These are phyloP conservation scores for Globisporangium cylindrosporum DNA, from an alignment of 352 stramenopile genomes.

Conservation along the genomic window DNA sequence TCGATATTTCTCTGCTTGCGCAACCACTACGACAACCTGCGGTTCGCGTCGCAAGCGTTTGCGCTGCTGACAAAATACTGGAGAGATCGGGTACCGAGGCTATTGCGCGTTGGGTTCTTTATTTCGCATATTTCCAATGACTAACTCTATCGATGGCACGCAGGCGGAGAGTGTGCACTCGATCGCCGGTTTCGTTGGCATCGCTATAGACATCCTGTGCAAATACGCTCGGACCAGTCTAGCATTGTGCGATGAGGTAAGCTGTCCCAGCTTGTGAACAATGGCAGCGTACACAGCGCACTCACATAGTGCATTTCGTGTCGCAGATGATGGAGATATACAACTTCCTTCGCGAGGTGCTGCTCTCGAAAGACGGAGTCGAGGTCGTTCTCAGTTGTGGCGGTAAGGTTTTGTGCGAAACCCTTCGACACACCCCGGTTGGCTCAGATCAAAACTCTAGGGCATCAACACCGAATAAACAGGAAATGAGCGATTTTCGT, in stretches of 20 bases:
- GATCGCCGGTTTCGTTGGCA: slow-evolving; percentile 58
- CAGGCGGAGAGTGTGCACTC: slow-evolving; percentile 33
- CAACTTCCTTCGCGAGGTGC: slow-evolving; percentile 62
- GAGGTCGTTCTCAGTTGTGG: slow-evolving; percentile 51
- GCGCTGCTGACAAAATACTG: slow-evolving; percentile 53
- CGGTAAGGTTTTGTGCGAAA: slow-evolving; percentile 35
- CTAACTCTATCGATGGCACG: background rate
- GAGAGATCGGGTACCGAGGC: slow-evolving; percentile 27
- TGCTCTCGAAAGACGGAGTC: slow-evolving; percentile 43
- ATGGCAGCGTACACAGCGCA: background rate
- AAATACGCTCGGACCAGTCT: slow-evolving; percentile 12
- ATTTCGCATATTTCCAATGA: background rate
- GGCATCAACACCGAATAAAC: background rate
- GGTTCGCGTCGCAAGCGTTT: slow-evolving; percentile 56
- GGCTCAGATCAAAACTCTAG: background rate
- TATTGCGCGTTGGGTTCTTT: too few species aligned
- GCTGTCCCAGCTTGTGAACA: slow-evolving; percentile 6
- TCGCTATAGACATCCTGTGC: slow-evolving; percentile 49
- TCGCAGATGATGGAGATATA: slow-evolving; percentile 51
- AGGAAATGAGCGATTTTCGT: background rate
- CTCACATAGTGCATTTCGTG: background rate
- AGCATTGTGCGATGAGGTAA: slow-evolving; percentile 11
- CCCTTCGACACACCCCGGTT: slow-evolving; percentile 15
- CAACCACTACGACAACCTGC: slow-evolving; percentile 37
- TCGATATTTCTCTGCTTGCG: slow-evolving; percentile 67